Evolutionary conservation across 2,329 filamentous ascomycete genomes (phyloP), one percentile per base, ranked within the genome.

Genomic region (Cladophialophora yegresii): DNA sequence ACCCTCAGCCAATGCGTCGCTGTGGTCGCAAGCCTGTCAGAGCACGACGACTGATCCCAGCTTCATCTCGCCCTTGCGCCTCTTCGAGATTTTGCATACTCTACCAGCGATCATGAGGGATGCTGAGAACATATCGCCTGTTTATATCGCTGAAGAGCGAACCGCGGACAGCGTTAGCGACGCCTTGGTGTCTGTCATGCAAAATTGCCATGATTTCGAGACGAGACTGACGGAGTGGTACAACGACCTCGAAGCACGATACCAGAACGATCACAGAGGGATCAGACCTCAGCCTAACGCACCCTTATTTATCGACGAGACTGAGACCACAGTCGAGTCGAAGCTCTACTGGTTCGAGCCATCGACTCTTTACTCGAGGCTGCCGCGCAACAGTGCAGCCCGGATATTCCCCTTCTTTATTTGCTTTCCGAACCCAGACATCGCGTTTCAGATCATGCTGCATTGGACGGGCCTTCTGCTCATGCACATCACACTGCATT

Each of bases 91-190:
- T 40, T 36, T 67, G 6, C 33, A 61, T 13, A 7, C 23, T 20
- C 23, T 67, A 22, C 65, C 62, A 20, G 51, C n/a, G 10, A 59
- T 67, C 43, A 56, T 67, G 53, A 58, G 58, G 47, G 28, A 61
- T n/a, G 58, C 56, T 22, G 65, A 67, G 36, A 6, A 23, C n/a
- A 58, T 67, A 16, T 13, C 49, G 6, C 36, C 51, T 33, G 4
- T 8, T 13, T 16, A 8, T 16, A 49, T 10, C 7, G n/a, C 26
- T 8, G 32, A 8, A 9, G 36, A 58, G 28, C 22, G 50, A n/a
- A 16, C 13, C 10, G 22, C 59, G 3, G n/a, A 26, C 10, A 20
- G 13, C 8, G 13, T 26, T 10, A 20, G 6, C 32, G 12, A 54
- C 2, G 1, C 3, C 22, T 9, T 54, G 51, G 51, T 9, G 10